Percentiles rank a stretch among this genome's conserved stretches.
These are phyloP conservation scores for Trichoderma koningii DNA, from an alignment of 2,329 filamentous ascomycete genomes.

Conservation along the genomic window DNA sequence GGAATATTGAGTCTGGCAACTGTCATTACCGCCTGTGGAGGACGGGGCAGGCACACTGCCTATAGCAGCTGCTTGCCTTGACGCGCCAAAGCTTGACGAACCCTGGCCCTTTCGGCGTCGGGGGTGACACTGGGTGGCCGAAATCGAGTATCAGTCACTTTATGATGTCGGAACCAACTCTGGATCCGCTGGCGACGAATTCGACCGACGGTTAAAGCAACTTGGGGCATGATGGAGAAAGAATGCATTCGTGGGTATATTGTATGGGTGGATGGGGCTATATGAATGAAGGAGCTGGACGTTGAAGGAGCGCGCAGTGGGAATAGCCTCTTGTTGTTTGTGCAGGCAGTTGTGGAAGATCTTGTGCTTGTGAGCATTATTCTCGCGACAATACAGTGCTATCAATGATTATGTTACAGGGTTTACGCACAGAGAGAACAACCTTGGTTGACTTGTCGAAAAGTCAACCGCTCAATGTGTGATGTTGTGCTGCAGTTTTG, in stretches of 20 bases:
- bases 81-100: neutral
- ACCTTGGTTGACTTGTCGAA: neutral
- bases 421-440: neutral
- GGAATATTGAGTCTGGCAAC: neutral
- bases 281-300: neutral
- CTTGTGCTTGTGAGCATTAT: neutral
- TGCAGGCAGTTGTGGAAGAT: slow-evolving; percentile 2
- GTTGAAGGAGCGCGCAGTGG: neutral
- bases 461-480: neutral
- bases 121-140: neutral
- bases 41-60: neutral
- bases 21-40: neutral
- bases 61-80: neutral
- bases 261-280: neutral
- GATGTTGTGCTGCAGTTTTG: too few species aligned
- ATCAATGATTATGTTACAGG: neutral
- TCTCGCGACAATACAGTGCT: slow-evolving; percentile 2
- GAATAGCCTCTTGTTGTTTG: neutral
- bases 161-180: neutral
- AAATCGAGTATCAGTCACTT: slow-evolving; percentile 2
- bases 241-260: neutral
- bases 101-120: neutral
- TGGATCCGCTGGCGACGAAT: neutral
- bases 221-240: neutral
- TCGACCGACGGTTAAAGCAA: neutral